Conservation (phyloP, 306 rosid species). For the Argentina anserina region DNA sequence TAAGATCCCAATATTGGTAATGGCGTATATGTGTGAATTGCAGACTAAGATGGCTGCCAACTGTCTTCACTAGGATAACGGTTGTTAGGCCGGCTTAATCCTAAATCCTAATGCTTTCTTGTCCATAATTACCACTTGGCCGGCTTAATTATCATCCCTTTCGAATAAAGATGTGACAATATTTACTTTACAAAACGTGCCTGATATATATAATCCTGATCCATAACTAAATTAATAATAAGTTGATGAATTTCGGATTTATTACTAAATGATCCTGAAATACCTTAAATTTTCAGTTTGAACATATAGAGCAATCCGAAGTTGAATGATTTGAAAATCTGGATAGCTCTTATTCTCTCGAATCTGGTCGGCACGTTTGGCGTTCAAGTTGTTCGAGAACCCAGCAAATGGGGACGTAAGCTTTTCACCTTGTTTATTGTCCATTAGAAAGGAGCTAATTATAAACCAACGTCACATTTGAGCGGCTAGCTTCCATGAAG, state of each 20-base stretch:
- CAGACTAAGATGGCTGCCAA: slow-evolving; percentile 7
- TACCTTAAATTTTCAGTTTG: not conserved
- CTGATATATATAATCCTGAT: too few relatives aligned
- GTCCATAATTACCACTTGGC: not conserved
- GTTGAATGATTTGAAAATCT: slow-evolving; percentile 33
- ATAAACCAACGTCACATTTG: not conserved
- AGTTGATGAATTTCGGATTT: too few relatives aligned
- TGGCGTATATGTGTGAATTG: not conserved
- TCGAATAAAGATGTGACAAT: too few relatives aligned
- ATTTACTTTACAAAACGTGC: too few relatives aligned
- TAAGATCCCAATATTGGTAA: not conserved
- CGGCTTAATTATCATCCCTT: not conserved
- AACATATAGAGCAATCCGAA: slow-evolving; percentile 17
- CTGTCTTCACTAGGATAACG: slow-evolving; percentile 3
- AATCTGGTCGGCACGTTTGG: slow-evolving; percentile 12
- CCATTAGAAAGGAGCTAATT: not conserved
- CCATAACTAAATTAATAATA: too few relatives aligned
- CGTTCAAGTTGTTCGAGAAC: not conserved
- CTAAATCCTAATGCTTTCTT: not conserved
- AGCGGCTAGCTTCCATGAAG: slow-evolving; percentile 1
- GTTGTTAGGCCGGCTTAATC: not conserved
- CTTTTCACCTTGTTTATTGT: slow-evolving; percentile 8
- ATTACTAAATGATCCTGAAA: too few relatives aligned
- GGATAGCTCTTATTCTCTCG: not conserved
- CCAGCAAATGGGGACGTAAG: not conserved